Evolutionary conservation across 148 eudicot genomes (phyloP).

Genomic region (Gaultheria prostrata): DNA sequence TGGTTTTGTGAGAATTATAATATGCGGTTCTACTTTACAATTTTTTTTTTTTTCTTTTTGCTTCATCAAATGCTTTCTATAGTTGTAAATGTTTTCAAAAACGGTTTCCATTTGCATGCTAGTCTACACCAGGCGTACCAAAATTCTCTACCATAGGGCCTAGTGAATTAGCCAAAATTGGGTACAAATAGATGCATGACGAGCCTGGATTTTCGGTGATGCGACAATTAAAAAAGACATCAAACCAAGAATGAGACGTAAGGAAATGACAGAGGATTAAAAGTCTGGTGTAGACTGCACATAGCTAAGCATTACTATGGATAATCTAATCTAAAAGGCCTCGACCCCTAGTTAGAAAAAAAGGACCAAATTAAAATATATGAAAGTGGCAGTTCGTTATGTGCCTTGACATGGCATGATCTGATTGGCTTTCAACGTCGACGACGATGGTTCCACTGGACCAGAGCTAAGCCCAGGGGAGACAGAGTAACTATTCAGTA

Average conservation of each 20-base stretch:
- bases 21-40: too few relatives aligned
- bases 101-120: too few relatives aligned
- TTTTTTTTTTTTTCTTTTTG: too few relatives aligned
- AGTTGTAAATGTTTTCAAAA: too few relatives aligned
- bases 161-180: too few relatives aligned
- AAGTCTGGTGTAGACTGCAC: neutral
- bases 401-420: neutral
- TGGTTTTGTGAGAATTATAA: too few relatives aligned
- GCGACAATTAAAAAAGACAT: neutral
- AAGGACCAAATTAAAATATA: too few relatives aligned
- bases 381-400: neutral
- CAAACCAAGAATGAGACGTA: neutral
- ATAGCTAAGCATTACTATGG: neutral
- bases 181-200: neutral
- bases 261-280: neutral
- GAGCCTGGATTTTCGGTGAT: neutral
- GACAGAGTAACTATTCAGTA: too few relatives aligned
- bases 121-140: too few relatives aligned
- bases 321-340: neutral
- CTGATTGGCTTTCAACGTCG: neutral
- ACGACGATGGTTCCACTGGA: neutral
- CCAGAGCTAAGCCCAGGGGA: conserved; percentile 11
- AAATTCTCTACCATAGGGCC: too few relatives aligned
- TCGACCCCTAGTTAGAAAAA: neutral
- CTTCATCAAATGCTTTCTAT: too few relatives aligned